Conservation (phyloP, 345 rosid genomes). For the Citrus trifoliata region DNA sequence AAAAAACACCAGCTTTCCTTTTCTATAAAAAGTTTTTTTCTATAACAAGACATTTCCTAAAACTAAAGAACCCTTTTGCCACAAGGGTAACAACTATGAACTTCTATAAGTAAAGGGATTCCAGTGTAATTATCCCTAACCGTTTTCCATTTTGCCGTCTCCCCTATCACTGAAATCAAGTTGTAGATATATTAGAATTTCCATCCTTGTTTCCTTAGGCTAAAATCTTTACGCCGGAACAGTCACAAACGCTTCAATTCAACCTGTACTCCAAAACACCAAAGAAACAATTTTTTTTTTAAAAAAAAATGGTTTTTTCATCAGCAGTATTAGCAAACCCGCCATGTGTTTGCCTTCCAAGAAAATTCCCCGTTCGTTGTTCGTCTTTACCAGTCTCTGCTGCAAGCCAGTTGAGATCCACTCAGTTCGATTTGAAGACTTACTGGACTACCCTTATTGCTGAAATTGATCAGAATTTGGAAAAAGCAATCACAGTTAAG, state of each 20-base stretch:
- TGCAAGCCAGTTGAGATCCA: constrained; percentile 21
- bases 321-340: constrained; percentile 26
- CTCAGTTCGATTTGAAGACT: constrained; percentile 69
- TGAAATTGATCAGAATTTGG: constrained; percentile 75
- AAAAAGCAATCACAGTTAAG: constrained; percentile 64
- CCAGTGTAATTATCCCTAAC: background rate
- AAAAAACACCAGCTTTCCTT: too few species aligned
- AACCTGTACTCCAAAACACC: background rate
- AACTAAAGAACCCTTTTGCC: too few species aligned
- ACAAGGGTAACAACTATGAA: too few species aligned
- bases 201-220: background rate
- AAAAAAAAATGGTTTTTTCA: constrained; percentile 33
- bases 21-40: too few species aligned
- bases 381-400: constrained; percentile 25
- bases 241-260: background rate
- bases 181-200: background rate
- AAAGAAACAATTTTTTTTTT: background rate
- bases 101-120: too few species aligned
- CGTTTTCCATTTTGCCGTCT: background rate
- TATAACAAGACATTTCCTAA: too few species aligned
- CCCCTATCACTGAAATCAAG: background rate
- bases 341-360: constrained; percentile 21
- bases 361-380: constrained; percentile 36
- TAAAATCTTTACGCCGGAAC: too few species aligned
- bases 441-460: constrained; percentile 67